These are phyloP conservation scores for Aphanomyces astaci DNA, from an alignment of 352 stramenopile genomes.

Conservation along the genomic window DNA sequence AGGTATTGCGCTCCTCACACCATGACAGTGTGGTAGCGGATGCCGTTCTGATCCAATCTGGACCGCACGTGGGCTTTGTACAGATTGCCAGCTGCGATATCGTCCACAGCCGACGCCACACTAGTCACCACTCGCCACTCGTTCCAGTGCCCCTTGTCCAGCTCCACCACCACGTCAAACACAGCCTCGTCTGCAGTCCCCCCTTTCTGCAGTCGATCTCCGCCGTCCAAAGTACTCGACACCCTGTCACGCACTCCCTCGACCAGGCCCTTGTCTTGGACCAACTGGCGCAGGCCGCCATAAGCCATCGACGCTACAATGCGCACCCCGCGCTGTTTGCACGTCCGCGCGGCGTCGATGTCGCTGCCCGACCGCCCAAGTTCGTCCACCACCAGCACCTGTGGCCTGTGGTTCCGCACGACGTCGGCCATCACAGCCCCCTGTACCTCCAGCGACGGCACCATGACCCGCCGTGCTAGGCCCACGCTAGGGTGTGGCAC, in stretches of 20 bases:
- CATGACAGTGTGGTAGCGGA: no score
- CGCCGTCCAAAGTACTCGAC: constrained; percentile 54
- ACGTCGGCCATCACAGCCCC: constrained; percentile 24
- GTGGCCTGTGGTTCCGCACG: constrained; percentile 34
- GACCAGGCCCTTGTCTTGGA: constrained; percentile 78
- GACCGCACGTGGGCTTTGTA: constrained; percentile 31
- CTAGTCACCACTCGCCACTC: constrained; percentile 61
- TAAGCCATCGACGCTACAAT: constrained; percentile 80
- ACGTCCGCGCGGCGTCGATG: constrained; percentile 57
- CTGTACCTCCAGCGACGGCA: constrained; percentile 24
- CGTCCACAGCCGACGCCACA: constrained; percentile 58
- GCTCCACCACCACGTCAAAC: constrained; percentile 83
- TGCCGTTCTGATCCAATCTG: constrained; percentile 21
- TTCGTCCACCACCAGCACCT: constrained; percentile 85
- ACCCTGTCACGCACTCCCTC: constrained; percentile 69
- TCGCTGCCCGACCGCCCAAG: constrained; percentile 74
- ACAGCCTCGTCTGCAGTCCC: constrained; percentile 57
- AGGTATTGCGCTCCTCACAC: no score
- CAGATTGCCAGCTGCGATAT: constrained; percentile 35
- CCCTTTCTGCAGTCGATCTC: constrained; percentile 33
- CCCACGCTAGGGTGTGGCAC: constrained; percentile 58
- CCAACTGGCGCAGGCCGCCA: constrained; percentile 68
- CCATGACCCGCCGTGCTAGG: constrained; percentile 28
- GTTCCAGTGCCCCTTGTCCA: constrained; percentile 43
- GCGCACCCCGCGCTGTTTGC: constrained; percentile 64